Percentiles rank a stretch among this genome's conserved stretches.
Evolutionary conservation across 108 stramenopile species (phyloP).

Genomic region (Skeletonema costatum): DNA sequence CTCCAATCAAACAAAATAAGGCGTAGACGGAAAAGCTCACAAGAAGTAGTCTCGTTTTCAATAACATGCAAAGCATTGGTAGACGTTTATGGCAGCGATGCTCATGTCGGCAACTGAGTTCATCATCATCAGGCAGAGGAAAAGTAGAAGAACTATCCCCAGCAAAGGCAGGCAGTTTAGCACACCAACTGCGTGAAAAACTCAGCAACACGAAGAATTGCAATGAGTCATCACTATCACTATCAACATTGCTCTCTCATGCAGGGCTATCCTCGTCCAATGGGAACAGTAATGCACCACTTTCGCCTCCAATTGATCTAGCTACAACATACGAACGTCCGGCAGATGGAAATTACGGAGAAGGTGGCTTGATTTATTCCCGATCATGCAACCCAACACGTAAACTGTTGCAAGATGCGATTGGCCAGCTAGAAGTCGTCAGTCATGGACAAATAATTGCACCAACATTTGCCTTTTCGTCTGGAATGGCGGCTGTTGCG

Average conservation of each 20-base stretch:
- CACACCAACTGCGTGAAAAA: slow-evolving; percentile 8
- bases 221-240: slow-evolving; percentile 6
- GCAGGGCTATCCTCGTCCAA: slow-evolving; percentile 50
- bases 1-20: no score
- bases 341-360: slow-evolving; percentile 65
- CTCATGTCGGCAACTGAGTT: background rate
- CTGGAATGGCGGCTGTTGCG: slow-evolving; percentile 88
- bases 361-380: slow-evolving; percentile 60
- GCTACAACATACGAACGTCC: slow-evolving; percentile 84
- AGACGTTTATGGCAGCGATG: background rate
- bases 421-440: slow-evolving; percentile 63
- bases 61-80: background rate
- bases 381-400: slow-evolving; percentile 85
- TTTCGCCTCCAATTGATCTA: slow-evolving; percentile 76
- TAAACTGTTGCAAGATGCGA: slow-evolving; percentile 59
- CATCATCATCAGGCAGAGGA: background rate
- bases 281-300: slow-evolving; percentile 50
- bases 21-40: no score
- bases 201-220: slow-evolving; percentile 1
- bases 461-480: slow-evolving; percentile 76
- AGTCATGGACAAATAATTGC: slow-evolving; percentile 7
- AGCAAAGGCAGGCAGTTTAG: slow-evolving; percentile 24
- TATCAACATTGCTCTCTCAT: slow-evolving; percentile 60
- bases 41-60: no score
- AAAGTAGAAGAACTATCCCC: background rate